phyloP scores from a whole-genome alignment of 2,329 filamentous ascomycete genomes.

The Lecanicillium sp. region DNA sequence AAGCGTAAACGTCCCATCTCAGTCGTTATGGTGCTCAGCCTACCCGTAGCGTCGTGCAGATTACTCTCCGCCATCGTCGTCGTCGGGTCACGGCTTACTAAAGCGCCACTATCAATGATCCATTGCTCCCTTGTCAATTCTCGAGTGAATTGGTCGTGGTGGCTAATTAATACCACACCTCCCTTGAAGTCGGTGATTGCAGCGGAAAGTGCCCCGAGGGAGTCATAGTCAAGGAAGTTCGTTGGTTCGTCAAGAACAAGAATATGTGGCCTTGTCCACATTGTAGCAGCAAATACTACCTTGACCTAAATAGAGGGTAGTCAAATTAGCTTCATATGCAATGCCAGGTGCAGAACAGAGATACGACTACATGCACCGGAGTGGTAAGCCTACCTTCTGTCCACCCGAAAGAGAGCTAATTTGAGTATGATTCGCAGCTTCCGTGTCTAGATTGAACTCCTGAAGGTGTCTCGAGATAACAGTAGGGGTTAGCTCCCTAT shows the following conservation, averaged over 20 bases:
- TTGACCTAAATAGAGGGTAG: too few species aligned
- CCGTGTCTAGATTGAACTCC: conserved; percentile 88
- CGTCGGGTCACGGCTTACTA: too few species aligned
- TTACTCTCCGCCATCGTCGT: too few species aligned
- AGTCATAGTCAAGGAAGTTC: conserved; percentile 98
- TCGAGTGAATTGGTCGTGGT: conserved; percentile 99
- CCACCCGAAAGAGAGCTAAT: conserved; percentile 93
- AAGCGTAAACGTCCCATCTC: too few species aligned
- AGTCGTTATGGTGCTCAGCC: too few species aligned
- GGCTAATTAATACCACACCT: conserved; percentile 97
- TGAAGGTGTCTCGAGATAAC: conserved; percentile 97
- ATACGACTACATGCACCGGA: too few species aligned
- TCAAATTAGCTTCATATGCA: too few species aligned
- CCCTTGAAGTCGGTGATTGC: conserved; percentile 97
- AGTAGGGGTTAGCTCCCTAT: conserved; percentile 84
- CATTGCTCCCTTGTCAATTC: too few species aligned
- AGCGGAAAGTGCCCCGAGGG: conserved; percentile 89
- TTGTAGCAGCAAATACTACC: conserved; percentile 89
- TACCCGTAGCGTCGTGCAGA: too few species aligned
- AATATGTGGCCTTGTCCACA: conserved; percentile 98
- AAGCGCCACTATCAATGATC: too few species aligned
- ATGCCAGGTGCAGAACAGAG: too few species aligned
- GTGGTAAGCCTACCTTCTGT: too few species aligned
- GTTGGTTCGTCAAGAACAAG: conserved; percentile 96
- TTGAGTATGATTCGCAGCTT: conserved; percentile 98